A percentile compares a stretch with the other conserved stretches of the same genome.
These are phyloP conservation scores for Aspergillus fijiensis DNA, from an alignment of 2,329 filamentous ascomycete species.

Conservation along the genomic window DNA sequence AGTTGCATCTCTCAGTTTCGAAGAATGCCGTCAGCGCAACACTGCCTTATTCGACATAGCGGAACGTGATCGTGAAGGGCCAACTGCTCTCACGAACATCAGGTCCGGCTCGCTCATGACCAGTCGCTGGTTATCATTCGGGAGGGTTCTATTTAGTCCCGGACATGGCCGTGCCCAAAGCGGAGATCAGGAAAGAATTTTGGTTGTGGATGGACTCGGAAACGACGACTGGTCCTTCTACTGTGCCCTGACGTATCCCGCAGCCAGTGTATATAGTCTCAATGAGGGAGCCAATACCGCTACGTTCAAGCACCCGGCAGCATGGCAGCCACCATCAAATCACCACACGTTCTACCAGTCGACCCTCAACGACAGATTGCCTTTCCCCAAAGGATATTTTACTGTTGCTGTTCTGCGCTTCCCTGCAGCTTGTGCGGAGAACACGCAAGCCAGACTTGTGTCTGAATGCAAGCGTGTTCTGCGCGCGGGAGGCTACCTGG, in stretches of 20 bases:
- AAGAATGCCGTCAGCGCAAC: conserved; percentile 34
- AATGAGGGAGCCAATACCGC: conserved; percentile 36
- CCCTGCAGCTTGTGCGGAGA: conserved; percentile 46
- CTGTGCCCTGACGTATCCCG: conserved; percentile 50
- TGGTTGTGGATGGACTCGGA: conserved; percentile 52
- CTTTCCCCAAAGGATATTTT: conserved; percentile 50
- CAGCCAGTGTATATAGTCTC: conserved; percentile 47
- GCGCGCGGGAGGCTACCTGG: conserved; percentile 50
- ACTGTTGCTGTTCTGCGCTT: conserved; percentile 49
- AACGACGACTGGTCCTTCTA: conserved; percentile 56
- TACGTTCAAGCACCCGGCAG: conserved; percentile 38
- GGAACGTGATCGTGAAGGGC: conserved; percentile 43
- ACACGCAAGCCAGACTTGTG: conserved; percentile 45
- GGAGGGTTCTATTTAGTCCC: conserved; percentile 51
- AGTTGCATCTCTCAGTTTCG: conserved; percentile 24
- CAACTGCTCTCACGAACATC: conserved; percentile 47
- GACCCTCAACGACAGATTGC: conserved; percentile 43
- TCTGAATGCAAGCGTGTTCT: conserved; percentile 51
- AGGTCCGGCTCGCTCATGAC: conserved; percentile 53
- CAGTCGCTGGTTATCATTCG: conserved; percentile 52
- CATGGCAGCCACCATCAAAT: conserved; percentile 45
- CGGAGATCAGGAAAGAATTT: conserved; percentile 43
- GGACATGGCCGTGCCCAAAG: conserved; percentile 47
- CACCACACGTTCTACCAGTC: conserved; percentile 45
- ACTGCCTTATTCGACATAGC: conserved; percentile 40